Evolutionary conservation across 495 filamentous ascomycete genomes (phyloP).

Genomic region (Aspergillus egyptiacus): DNA sequence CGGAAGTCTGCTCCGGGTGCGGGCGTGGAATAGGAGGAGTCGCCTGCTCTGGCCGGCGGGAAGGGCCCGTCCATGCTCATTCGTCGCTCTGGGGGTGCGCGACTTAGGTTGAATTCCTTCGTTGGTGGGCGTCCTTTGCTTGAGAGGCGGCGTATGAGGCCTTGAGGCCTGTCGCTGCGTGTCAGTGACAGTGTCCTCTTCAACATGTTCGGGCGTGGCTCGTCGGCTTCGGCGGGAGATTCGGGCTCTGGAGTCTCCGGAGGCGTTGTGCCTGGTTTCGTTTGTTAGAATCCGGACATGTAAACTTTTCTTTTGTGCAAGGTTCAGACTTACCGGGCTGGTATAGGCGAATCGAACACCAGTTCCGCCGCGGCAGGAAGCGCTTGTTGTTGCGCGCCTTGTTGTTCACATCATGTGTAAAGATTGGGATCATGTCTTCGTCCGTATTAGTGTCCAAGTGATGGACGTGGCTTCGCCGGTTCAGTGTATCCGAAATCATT

Average conservation of each 20-base stretch:
- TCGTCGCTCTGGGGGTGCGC: slow-evolving; percentile 21
- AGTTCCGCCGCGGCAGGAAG: slow-evolving; percentile 86
- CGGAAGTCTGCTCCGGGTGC: slow-evolving; percentile 23
- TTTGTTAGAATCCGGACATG: slow-evolving; percentile 3
- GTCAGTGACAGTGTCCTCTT: slow-evolving; percentile 60
- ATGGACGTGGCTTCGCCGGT: slow-evolving; percentile 89
- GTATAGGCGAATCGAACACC: slow-evolving; percentile 82
- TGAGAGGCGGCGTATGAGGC: slow-evolving; percentile 52
- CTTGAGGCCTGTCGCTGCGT: slow-evolving; percentile 43
- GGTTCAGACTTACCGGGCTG: slow-evolving; percentile 50
- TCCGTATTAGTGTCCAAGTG: slow-evolving; percentile 71
- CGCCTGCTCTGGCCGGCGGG: slow-evolving; percentile 27
- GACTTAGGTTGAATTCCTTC: slow-evolving; percentile 35
- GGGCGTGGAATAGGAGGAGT: slow-evolving; percentile 39
- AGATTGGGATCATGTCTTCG: slow-evolving; percentile 93
- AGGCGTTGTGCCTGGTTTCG: slow-evolving; percentile 50
- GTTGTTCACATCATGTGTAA: slow-evolving; percentile 79
- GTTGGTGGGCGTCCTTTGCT: slow-evolving; percentile 38
- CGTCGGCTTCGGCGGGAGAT: slow-evolving; percentile 24
- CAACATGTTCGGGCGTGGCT: slow-evolving; percentile 46
- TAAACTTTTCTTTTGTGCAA: background rate
- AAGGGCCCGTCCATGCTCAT: slow-evolving; percentile 37
- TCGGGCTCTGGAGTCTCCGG: slow-evolving; percentile 49
- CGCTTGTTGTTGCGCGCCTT: slow-evolving; percentile 85
- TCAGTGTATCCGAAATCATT: slow-evolving; percentile 82